A percentile compares a stretch with the other conserved stretches of the same genome.
Conservation (phyloP, 139 green algal genomes). For the Chlamydomonas eustigma region DNA sequence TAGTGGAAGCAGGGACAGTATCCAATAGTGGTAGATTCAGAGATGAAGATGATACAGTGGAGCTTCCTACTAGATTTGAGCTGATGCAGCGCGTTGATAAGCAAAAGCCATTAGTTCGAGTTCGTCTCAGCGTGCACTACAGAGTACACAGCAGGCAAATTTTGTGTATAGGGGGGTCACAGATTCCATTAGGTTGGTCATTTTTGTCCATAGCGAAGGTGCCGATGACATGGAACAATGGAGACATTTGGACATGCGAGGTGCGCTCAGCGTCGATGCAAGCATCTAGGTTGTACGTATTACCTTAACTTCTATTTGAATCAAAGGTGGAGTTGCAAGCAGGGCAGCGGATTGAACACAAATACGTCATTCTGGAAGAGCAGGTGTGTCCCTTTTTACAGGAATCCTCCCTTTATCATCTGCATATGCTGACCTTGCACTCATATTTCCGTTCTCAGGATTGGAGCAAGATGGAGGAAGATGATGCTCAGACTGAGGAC, state of each 20-base stretch:
- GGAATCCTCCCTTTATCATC: not conserved
- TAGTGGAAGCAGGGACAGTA: too few relatives aligned
- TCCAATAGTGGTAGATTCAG: not conserved
- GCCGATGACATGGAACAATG: slow-evolving; percentile 81
- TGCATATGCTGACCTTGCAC: too few relatives aligned
- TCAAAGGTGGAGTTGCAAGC: slow-evolving; percentile 76
- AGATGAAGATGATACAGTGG: slow-evolving; percentile 15
- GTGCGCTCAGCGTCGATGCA: slow-evolving; percentile 27
- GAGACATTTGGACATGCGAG: slow-evolving; percentile 81
- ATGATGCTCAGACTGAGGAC: slow-evolving; percentile 50
- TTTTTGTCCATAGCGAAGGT: slow-evolving; percentile 91
- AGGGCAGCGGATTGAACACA: slow-evolving; percentile 85
- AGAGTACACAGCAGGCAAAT: slow-evolving; percentile 86
- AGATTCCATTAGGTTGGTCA: slow-evolving; percentile 83
- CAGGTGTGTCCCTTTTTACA: slow-evolving; percentile 53
- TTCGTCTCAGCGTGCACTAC: slow-evolving; percentile 75
- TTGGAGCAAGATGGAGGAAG: slow-evolving; percentile 77
- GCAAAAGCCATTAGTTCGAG: slow-evolving; percentile 52
- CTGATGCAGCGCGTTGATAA: slow-evolving; percentile 32
- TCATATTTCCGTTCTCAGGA: slow-evolving; percentile 65
- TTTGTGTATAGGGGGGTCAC: slow-evolving; percentile 79
- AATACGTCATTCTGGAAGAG: slow-evolving; percentile 92
- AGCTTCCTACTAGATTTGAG: slow-evolving; percentile 22
- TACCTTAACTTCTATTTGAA: too few relatives aligned
- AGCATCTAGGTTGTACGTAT: not conserved